phyloP scores from a whole-genome alignment of 2,329 filamentous ascomycete species.

The Neonectria punicea region DNA sequence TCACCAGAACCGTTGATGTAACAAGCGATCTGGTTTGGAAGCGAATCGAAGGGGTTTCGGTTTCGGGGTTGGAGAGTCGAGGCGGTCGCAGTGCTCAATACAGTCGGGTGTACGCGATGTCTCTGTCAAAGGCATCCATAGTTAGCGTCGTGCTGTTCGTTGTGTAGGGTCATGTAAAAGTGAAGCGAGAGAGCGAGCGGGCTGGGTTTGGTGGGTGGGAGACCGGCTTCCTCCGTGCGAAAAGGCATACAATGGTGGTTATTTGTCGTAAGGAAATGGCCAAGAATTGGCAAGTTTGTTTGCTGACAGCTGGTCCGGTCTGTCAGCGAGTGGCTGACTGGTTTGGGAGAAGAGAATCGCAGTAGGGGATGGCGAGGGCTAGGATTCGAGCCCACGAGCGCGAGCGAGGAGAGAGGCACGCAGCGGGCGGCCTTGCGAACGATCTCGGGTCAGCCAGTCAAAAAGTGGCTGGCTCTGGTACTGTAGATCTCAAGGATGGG shows the following conservation, averaged over 20 bases:
- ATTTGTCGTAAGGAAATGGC: not conserved
- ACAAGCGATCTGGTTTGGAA: constrained; percentile 7
- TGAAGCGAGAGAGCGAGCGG: not conserved
- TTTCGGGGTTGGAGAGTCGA: not conserved
- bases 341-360: not conserved
- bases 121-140: constrained; percentile 1
- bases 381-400: not conserved
- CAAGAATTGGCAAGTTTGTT: not conserved
- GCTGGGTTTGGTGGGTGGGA: not conserved
- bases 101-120: not conserved
- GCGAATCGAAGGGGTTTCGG: not conserved
- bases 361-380: constrained; percentile 12
- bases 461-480: not conserved
- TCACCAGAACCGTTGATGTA: constrained; percentile 5
- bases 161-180: not conserved
- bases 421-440: not conserved
- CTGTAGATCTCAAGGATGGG: not conserved
- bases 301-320: not conserved
- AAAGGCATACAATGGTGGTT: constrained; percentile 5
- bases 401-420: constrained; percentile 5
- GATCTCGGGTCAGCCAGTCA: constrained; percentile 1
- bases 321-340: not conserved
- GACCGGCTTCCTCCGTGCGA: not conserved
- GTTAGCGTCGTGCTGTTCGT: constrained; percentile 24
- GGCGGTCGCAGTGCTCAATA: not conserved